Percentiles rank a stretch among this genome's conserved stretches.
phyloP scores from a whole-genome alignment of 1,284 basidiomycete genomes.

The Phaffia rhodozyma region DNA sequence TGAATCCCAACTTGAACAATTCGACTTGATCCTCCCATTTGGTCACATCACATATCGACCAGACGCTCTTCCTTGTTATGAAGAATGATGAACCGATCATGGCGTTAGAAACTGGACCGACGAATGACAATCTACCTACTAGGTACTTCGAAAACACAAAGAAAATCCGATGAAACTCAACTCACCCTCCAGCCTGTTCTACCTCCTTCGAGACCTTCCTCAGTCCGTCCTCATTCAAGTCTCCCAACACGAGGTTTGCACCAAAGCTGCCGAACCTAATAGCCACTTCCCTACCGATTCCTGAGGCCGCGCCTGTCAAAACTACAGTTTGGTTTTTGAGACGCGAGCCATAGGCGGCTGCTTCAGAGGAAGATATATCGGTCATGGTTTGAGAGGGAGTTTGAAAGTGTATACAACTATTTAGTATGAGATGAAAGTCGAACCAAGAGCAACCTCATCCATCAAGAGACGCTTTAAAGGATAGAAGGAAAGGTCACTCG shows the following conservation, averaged over 20 bases:
- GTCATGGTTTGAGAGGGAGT: neutral
- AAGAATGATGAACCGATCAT: neutral
- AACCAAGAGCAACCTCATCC: too few species aligned
- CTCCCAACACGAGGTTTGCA: slow-evolving; percentile 7
- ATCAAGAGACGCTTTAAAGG: too few species aligned
- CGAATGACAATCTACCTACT: too few species aligned
- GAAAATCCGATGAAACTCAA: neutral
- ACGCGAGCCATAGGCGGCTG: neutral
- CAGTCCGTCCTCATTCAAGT: neutral
- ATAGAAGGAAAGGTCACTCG: too few species aligned
- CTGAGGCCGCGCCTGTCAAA: neutral
- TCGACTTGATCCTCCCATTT: slow-evolving; percentile 5
- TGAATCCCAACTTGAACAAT: neutral
- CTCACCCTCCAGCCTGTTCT: neutral
- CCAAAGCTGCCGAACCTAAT: neutral
- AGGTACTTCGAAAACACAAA: neutral
- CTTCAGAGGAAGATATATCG: neutral
- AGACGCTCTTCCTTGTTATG: neutral
- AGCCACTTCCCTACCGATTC: neutral
- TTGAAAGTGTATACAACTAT: too few species aligned
- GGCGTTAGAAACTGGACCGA: neutral
- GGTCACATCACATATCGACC: slow-evolving; percentile 3
- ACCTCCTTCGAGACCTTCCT: neutral
- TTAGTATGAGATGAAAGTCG: too few species aligned
- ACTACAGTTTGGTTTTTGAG: neutral